Conservation (phyloP, 257 asterid genomes). For the Solanum neorickii region DNA sequence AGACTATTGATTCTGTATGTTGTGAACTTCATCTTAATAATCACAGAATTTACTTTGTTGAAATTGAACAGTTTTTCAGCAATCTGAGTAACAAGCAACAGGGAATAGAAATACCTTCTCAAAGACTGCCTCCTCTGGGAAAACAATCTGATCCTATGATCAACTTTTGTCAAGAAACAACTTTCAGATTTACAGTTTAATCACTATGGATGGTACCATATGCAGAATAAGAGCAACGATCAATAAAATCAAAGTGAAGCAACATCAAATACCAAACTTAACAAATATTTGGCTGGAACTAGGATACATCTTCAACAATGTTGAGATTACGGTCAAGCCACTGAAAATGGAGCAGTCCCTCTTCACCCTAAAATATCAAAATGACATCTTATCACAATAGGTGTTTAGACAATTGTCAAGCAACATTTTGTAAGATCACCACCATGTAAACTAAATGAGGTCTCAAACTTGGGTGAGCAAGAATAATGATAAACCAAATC, state of each 20-base stretch:
- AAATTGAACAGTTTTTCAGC: not conserved
- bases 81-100: not conserved
- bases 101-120: slow-evolving; percentile 50
- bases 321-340: slow-evolving; percentile 78
- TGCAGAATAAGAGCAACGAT: not conserved
- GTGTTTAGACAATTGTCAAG: not conserved
- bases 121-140: slow-evolving; percentile 85
- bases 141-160: slow-evolving; percentile 77
- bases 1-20: not conserved
- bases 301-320: slow-evolving; percentile 85
- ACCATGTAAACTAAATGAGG: not conserved
- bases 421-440: not conserved
- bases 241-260: not conserved
- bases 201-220: not conserved
- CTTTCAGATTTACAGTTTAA: not conserved
- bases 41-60: not conserved
- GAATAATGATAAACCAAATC: not conserved
- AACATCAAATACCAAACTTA: not conserved
- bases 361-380: slow-evolving; percentile 50
- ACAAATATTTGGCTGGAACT: not conserved
- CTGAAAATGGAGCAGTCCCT: slow-evolving; percentile 81
- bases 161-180: slow-evolving; percentile 38
- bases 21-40: not conserved
- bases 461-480: not conserved
- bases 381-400: not conserved